Evolutionary conservation across 1,139 yeast species (phyloP).

Genomic region (Debaryomyces subglobosus): DNA sequence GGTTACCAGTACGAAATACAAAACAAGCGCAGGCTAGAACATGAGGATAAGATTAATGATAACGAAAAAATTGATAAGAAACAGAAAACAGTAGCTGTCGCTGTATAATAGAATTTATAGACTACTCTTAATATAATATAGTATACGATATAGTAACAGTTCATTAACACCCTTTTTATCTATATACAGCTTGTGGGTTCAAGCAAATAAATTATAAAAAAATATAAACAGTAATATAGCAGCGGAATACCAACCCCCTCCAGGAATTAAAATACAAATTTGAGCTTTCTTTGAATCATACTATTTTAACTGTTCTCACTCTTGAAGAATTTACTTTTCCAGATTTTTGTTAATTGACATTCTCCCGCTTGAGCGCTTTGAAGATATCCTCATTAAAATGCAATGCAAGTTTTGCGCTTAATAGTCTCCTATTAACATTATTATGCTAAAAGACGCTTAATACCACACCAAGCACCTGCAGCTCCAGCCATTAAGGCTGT

Average conservation of each 20-base stretch:
- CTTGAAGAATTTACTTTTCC: constrained; percentile 4
- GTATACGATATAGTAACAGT: constrained; percentile 5
- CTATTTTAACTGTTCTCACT: constrained; percentile 1
- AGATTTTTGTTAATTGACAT: constrained; percentile 3
- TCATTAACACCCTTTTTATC: constrained; percentile 9
- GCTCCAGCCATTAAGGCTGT: constrained; percentile 85
- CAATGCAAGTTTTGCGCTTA: constrained; percentile 6
- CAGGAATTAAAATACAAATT: constrained; percentile 5
- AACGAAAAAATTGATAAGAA: constrained; percentile 1
- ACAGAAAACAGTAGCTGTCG: constrained; percentile 6
- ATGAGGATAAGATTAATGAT: constrained; percentile 6
- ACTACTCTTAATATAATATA: background rate
- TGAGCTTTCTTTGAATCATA: constrained; percentile 5
- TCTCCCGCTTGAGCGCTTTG: background rate
- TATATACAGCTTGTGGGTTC: constrained; percentile 9
- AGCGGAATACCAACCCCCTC: constrained; percentile 3
- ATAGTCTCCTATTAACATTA: background rate
- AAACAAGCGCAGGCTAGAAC: constrained; percentile 7
- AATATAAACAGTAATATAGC: constrained; percentile 7
- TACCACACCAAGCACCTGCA: constrained; percentile 91
- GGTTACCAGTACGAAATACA: constrained; percentile 6
- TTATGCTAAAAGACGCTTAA: constrained; percentile 55
- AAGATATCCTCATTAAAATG: constrained; percentile 5
- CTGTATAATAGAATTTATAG: constrained; percentile 7
- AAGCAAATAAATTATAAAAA: constrained; percentile 8